Base-by-base conservation (phyloP, 108 stramenopile species). In the Conticribra weissflogii region DNA sequence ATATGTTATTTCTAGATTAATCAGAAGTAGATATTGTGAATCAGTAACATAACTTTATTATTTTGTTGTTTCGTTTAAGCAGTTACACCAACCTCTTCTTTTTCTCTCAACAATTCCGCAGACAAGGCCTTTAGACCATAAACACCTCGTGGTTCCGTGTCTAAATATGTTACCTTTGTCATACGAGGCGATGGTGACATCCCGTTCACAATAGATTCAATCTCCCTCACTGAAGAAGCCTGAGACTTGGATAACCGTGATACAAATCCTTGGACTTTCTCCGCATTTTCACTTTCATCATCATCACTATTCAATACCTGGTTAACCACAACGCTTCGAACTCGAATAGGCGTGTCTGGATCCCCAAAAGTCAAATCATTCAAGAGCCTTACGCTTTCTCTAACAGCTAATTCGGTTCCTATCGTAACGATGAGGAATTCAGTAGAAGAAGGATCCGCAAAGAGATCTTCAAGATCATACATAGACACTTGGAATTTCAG, bases 371-470 rank as follows among this genome's bases (percentile, higher is more conserved):
- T 95, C 63, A 95, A 65, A 65, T 95, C 92, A 57, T 92, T 89
- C 60, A 97, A 51, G 27, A 97, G 68, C 34, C 96, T 76, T 0
- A 85, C 75, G 54, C 88, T 95, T 71, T 97, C 96, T 44, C 89
- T 79, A 16, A 92, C 89, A 24, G 96, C 93, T 32, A 97, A 67
- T 61, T 95, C 94, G 1, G 92, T 97, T 0, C 89, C 84, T 22
- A 97, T 85, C 3, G 96, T 95, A 0, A 97, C 94, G 59, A 97
- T 91, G n/a, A 94, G 68, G 63, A 97, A 97, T 51, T 97, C 96
- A 3, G 92, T 97, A 32, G 86, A 83, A 2, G 80, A 59, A 14
- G 88, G 77, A 83, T 95, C 81, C 3, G 89, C 78, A 76, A 97
- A 95, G 52, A 97, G 32, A 66, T 94, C 90, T 59, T 97, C 96